These are phyloP conservation scores for Amaranthus cruentus DNA, from an alignment of 148 eudicot genomes.

Conservation along the genomic window DNA sequence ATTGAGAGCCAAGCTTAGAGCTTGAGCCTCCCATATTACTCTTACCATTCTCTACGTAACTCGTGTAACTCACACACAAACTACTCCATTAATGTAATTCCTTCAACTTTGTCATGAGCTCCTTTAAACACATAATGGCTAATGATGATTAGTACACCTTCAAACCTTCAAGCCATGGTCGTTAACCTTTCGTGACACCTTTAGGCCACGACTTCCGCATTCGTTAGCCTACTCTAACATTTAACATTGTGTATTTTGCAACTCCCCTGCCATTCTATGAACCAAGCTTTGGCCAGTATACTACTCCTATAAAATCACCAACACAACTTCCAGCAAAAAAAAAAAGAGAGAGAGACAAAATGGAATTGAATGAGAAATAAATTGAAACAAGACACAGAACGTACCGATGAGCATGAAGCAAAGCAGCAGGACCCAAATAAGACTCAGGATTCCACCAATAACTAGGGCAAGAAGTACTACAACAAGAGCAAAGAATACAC, in stretches of 20 bases:
- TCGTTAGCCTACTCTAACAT: neutral
- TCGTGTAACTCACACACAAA: too few relatives aligned
- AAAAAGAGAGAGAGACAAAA: neutral
- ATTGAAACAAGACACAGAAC: neutral
- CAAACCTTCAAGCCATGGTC: too few relatives aligned
- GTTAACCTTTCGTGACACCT: neutral
- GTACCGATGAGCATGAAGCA: conserved; percentile 91
- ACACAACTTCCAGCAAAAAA: neutral
- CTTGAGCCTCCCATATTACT: too few relatives aligned
- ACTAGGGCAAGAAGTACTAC: conserved; percentile 93
- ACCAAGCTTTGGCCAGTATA: too few relatives aligned
- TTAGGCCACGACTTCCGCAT: neutral
- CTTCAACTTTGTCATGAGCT: too few relatives aligned
- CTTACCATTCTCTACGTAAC: too few relatives aligned
- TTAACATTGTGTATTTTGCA: too few relatives aligned
- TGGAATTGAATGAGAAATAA: neutral
- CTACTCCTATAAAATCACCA: neutral
- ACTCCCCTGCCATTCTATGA: too few relatives aligned
- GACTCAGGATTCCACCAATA: conserved; percentile 99
- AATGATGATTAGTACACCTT: too few relatives aligned
- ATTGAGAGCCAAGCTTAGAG: too few relatives aligned
- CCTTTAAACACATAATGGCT: too few relatives aligned
- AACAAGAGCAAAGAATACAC: conserved; percentile 92
- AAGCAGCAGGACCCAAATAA: conserved; percentile 94
- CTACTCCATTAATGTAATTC: too few relatives aligned